phyloP scores from a whole-genome alignment of 805 yeast species.

The Lipomyces lipofer region DNA sequence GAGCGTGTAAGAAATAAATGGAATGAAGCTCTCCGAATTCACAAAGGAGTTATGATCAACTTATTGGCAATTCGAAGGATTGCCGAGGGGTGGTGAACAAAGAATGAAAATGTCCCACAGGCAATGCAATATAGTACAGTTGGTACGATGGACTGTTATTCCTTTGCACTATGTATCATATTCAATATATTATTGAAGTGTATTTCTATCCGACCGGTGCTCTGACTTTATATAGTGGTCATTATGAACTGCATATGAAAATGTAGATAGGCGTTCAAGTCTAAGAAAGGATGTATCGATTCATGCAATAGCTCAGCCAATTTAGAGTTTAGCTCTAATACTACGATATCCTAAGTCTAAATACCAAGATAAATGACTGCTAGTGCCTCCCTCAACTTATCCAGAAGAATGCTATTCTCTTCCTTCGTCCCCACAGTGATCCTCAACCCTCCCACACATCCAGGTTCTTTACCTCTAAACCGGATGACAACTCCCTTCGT shows the following conservation, averaged over 20 bases:
- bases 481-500: slow-evolving; percentile 79
- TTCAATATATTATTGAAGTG: neutral
- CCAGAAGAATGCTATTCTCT: slow-evolving; percentile 64
- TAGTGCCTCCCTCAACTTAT: slow-evolving; percentile 47
- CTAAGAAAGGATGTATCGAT: no score
- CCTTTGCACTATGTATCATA: no score
- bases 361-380: slow-evolving; percentile 14
- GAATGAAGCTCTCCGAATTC: slow-evolving; percentile 29
- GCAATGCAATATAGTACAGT: no score
- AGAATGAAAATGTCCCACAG: neutral
- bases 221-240: no score
- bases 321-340: no score
- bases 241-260: no score
- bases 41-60: slow-evolving; percentile 22
- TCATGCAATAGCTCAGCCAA: no score
- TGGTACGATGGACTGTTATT: no score
- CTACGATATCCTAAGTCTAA: no score
- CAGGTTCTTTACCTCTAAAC: slow-evolving; percentile 86
- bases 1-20: slow-evolving; percentile 30
- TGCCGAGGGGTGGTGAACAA: slow-evolving; percentile 23
- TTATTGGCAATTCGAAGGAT: slow-evolving; percentile 23
- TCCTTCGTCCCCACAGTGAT: slow-evolving; percentile 80
- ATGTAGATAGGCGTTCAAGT: no score
- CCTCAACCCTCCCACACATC: slow-evolving; percentile 85
- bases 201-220: no score